These are phyloP conservation scores for Fusarium haematococcum DNA, from an alignment of 2,329 filamentous ascomycete genomes.

Conservation along the genomic window DNA sequence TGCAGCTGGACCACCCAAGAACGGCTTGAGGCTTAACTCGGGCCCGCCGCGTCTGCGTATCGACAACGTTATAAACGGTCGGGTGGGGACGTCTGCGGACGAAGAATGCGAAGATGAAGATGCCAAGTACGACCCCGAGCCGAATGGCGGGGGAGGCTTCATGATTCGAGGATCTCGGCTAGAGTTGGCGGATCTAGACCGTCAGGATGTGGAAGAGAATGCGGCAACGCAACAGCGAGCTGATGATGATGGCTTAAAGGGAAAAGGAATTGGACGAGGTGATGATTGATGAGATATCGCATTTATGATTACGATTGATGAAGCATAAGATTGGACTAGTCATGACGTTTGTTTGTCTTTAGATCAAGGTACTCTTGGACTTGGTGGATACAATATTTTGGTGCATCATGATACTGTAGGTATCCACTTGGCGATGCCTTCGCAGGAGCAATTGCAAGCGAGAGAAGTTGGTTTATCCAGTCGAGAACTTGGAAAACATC, in stretches of 20 bases:
- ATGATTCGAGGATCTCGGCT: constrained; percentile 19
- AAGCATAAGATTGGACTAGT: background rate
- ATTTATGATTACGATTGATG: constrained; percentile 30
- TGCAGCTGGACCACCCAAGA: constrained; percentile 53
- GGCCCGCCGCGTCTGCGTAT: constrained; percentile 54
- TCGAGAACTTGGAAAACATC: background rate
- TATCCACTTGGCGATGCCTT: background rate
- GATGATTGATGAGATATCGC: constrained; percentile 29
- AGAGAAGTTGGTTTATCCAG: background rate
- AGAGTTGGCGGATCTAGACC: constrained; percentile 2
- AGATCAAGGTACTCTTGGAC: background rate
- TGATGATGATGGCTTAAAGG: background rate
- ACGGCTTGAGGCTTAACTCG: constrained; percentile 50
- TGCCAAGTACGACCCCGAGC: constrained; percentile 22
- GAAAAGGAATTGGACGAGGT: constrained; percentile 10
- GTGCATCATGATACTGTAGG: background rate
- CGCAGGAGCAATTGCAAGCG: background rate
- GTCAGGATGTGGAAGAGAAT: background rate
- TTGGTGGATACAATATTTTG: background rate
- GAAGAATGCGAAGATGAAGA: constrained; percentile 38
- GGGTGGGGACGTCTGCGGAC: constrained; percentile 42
- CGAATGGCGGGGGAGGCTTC: constrained; percentile 15
- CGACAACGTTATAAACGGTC: constrained; percentile 54
- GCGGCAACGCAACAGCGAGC: constrained; percentile 5
- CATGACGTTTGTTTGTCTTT: background rate